Evolutionary conservation across 306 rosid species (phyloP).

Genomic region (Trifolium dubium): DNA sequence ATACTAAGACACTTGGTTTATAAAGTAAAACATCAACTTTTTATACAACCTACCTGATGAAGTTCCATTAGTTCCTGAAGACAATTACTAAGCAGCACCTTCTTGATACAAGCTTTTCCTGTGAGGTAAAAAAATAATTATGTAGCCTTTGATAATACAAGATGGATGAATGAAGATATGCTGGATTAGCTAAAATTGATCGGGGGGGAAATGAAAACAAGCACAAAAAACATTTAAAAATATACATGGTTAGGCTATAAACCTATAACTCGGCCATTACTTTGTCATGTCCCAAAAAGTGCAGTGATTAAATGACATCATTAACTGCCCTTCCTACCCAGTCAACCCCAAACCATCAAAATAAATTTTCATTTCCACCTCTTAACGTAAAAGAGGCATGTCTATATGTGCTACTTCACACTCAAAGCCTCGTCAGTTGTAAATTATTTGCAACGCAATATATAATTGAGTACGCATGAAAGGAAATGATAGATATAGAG

Average conservation of each 20-base stretch:
- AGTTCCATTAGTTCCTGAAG: constrained; percentile 99
- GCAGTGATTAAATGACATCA: not conserved
- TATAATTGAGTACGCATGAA: not conserved
- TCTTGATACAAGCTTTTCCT: constrained; percentile 99
- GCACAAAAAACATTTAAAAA: not conserved
- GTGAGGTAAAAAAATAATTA: constrained; percentile 26
- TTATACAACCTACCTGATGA: constrained; percentile 76
- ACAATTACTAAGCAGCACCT: constrained; percentile 93
- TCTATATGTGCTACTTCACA: not conserved
- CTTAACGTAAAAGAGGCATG: not conserved
- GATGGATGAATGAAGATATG: constrained; percentile 3
- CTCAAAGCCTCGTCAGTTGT: constrained; percentile 8
- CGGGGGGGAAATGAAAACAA: not conserved
- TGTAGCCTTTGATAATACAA: constrained; percentile 1
- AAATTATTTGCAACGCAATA: constrained; percentile 2
- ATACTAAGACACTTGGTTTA: constrained; percentile 17
- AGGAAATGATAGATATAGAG: constrained; percentile 1
- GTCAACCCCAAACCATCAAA: not conserved
- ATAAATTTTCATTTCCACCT: not conserved
- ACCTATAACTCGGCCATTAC: not conserved
- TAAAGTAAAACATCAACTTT: constrained; percentile 24
- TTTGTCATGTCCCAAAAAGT: not conserved
- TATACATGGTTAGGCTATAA: not conserved
- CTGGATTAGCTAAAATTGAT: not conserved
- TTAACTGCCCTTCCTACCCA: not conserved